These are phyloP conservation scores for Flammula alnicola DNA, from an alignment of 1,284 basidiomycete species.

Conservation along the genomic window DNA sequence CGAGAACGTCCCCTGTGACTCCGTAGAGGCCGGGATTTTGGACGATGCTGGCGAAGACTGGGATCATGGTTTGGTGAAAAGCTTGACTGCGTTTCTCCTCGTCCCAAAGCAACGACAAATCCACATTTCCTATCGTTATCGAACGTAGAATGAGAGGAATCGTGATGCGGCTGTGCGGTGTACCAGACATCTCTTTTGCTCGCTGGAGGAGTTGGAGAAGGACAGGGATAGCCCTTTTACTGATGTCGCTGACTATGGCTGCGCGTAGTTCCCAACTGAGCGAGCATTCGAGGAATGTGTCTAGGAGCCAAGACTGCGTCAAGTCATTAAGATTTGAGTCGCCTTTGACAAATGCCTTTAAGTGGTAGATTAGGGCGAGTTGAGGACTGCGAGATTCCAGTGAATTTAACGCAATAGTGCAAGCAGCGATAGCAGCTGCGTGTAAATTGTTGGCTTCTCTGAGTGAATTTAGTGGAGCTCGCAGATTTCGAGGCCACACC, in stretches of 20 bases:
- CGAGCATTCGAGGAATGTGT: conserved; percentile 41
- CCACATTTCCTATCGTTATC: conserved; percentile 32
- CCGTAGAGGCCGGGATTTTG: conserved; percentile 34
- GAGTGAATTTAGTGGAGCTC: conserved; percentile 39
- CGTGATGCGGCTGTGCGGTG: conserved; percentile 33
- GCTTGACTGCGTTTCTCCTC: conserved; percentile 31
- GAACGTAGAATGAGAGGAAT: conserved; percentile 36
- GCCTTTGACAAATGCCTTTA: conserved; percentile 33
- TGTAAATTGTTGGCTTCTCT: conserved; percentile 34
- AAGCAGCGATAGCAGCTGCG: conserved; percentile 39
- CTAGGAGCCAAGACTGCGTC: conserved; percentile 40
- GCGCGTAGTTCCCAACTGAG: conserved; percentile 41
- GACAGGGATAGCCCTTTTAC: conserved; percentile 36
- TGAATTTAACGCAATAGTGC: conserved; percentile 38
- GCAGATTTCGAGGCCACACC: conserved; percentile 39
- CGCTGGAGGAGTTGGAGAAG: conserved; percentile 38
- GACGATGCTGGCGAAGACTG: conserved; percentile 36
- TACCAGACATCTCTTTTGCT: conserved; percentile 30
- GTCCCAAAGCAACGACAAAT: conserved; percentile 28
- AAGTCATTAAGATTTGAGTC: conserved; percentile 34
- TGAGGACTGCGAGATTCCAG: conserved; percentile 39
- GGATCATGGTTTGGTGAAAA: conserved; percentile 37
- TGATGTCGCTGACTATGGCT: conserved; percentile 39
- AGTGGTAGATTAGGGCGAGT: conserved; percentile 38
- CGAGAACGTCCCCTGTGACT: conserved; percentile 33